Base-by-base conservation (phyloP, 148 eudicot genomes). In the Arbutus unedo region DNA sequence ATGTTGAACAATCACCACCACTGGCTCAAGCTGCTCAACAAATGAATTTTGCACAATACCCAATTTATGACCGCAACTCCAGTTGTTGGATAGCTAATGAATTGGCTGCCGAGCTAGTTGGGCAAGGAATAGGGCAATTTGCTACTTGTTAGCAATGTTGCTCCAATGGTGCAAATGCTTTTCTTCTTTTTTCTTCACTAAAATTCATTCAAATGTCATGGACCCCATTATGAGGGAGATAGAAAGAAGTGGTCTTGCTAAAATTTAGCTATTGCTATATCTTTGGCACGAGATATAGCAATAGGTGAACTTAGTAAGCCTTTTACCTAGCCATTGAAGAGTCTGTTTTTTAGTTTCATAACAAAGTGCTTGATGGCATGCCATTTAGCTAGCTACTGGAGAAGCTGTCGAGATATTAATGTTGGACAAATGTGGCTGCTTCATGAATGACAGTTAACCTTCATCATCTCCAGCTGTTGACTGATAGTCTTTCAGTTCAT, bases 391-490 rank as follows among this genome's bases (percentile, higher is more conserved):
- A n/a, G 31, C 67, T 60, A 21, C 67, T n/a, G 67, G 31, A 60
- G 67, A n/a, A 60, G 67, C 47, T 59, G 68, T 59, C 4, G 54
- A 18, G 48, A 8, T 77, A 45, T 56, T 56, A 15, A 6, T 38
- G n/a, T 2, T 1, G 49, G 19, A 21, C n/a, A 71, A 23, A 25
- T 31, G 16, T 71, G 75, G 75, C 14, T 68, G 44, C 19, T 3
- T 21, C 60, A 76, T 14, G 75, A 16, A 71, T 41, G 18, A 6
- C 3, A 0, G 75, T 43, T 71, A 38, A 67, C 41, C 73, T 38
- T 71, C 50, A 71, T 71, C 74, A 71, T 43, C 48, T 43, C 21
- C 75, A 43, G 19, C n/a, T 43, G 75, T 71, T 72, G 13, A n/a
- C 25, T 3, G 7, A 16, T 44, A 44, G 18, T 23, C 51, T 8